Percentiles rank a stretch among this genome's conserved stretches.
phyloP scores from a whole-genome alignment of 2,329 filamentous ascomycete genomes.

The Trichoderma oligosporum region DNA sequence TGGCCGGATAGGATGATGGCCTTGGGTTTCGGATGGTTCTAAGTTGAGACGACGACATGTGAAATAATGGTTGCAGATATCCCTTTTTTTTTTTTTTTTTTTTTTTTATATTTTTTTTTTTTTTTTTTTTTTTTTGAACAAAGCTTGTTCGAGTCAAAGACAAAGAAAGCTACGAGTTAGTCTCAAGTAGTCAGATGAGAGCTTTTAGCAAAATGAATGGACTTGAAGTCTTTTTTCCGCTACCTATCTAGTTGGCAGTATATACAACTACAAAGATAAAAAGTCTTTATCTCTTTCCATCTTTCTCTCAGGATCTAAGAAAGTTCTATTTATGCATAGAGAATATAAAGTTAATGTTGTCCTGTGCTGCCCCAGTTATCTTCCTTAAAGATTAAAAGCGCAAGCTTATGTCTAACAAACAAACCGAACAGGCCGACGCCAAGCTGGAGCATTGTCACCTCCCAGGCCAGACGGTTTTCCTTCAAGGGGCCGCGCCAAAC shows the following conservation, averaged over 20 bases:
- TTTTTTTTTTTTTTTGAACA: background rate
- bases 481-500: constrained; percentile 90
- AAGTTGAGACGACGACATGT: constrained; percentile 18
- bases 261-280: background rate
- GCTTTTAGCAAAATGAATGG: background rate
- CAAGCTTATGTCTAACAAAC: constrained; percentile 80
- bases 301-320: background rate
- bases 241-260: background rate
- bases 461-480: constrained; percentile 76
- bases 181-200: background rate
- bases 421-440: constrained; percentile 74
- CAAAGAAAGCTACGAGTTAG: background rate
- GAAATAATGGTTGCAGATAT: constrained; percentile 19
- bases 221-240: background rate
- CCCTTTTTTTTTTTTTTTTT: constrained; percentile 1
- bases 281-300: background rate
- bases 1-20: background rate
- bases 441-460: constrained; percentile 76
- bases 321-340: too few species aligned
- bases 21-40: constrained; percentile 6
- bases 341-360: too few species aligned
- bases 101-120: background rate
- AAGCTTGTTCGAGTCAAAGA: background rate
- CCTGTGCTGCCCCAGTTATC: constrained; percentile 65
- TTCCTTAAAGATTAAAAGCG: constrained; percentile 81